These are phyloP conservation scores for Penicillium nordicum DNA, from an alignment of 2,329 filamentous ascomycete genomes.

Conservation along the genomic window DNA sequence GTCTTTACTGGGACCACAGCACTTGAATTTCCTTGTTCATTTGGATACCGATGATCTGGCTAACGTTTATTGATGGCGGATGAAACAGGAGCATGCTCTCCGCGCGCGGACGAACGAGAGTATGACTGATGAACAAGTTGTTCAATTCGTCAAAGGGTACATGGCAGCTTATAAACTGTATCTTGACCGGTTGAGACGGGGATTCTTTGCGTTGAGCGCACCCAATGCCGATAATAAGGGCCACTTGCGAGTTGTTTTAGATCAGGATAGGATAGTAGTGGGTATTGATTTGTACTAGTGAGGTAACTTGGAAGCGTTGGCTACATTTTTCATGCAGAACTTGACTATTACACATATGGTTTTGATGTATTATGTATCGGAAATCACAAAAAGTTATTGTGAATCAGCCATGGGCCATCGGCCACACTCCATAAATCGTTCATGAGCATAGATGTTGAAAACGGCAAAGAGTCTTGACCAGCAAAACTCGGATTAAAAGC, in stretches of 20 bases:
- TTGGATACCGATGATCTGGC: slow-evolving; percentile 14
- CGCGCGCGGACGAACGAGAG: neutral
- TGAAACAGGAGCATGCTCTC: slow-evolving; percentile 18
- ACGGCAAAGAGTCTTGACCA: slow-evolving; percentile 17
- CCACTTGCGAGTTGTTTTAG: slow-evolving; percentile 13
- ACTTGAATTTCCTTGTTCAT: slow-evolving; percentile 17
- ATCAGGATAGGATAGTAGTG: slow-evolving; percentile 8
- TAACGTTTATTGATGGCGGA: slow-evolving; percentile 18
- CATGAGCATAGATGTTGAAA: slow-evolving; percentile 20
- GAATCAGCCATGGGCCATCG: slow-evolving; percentile 34
- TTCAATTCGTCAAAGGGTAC: slow-evolving; percentile 16
- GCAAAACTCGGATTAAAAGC: slow-evolving; percentile 8
- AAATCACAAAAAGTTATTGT: slow-evolving; percentile 24
- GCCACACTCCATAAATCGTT: slow-evolving; percentile 33
- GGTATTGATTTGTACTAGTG: neutral
- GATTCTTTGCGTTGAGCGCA: neutral
- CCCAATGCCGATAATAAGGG: neutral
- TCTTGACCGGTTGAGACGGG: slow-evolving; percentile 12
- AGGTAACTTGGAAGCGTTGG: neutral
- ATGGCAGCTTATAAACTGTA: slow-evolving; percentile 22
- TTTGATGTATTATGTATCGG: neutral
- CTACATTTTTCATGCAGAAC: too few relatives aligned
- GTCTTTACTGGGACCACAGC: slow-evolving; percentile 14
- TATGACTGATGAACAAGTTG: slow-evolving; percentile 19
- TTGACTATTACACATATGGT: neutral